These are phyloP conservation scores for Phaffomyces opuntiae DNA, from an alignment of 805 yeast genomes.

Conservation along the genomic window DNA sequence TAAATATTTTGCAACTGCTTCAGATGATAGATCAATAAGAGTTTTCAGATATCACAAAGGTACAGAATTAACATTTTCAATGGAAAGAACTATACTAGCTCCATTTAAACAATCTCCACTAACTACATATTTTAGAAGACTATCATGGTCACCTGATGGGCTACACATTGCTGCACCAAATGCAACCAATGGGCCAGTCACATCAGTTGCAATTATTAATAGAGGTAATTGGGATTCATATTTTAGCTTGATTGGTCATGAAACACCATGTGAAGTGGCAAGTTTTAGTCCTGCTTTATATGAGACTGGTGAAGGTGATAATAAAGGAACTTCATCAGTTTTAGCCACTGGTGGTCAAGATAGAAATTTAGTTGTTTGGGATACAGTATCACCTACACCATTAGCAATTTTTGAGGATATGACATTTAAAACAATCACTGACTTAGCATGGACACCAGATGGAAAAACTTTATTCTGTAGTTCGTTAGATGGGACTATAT, in stretches of 20 bases:
- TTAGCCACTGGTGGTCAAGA: slow-evolving; percentile 98
- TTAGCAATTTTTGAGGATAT: slow-evolving; percentile 74
- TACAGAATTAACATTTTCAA: slow-evolving; percentile 73
- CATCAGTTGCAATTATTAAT: slow-evolving; percentile 64
- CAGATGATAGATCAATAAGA: slow-evolving; percentile 89
- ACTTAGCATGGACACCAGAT: slow-evolving; percentile 80
- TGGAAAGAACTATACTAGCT: slow-evolving; percentile 74
- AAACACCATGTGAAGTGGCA: slow-evolving; percentile 79
- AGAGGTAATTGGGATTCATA: slow-evolving; percentile 79
- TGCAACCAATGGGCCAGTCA: slow-evolving; percentile 77
- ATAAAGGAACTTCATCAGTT: slow-evolving; percentile 48
- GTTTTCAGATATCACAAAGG: slow-evolving; percentile 79
- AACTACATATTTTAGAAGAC: slow-evolving; percentile 80
- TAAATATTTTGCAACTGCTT: slow-evolving; percentile 93
- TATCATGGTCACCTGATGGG: slow-evolving; percentile 91
- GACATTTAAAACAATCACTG: slow-evolving; percentile 74
- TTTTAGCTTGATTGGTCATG: slow-evolving; percentile 73
- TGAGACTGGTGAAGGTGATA: slow-evolving; percentile 22
- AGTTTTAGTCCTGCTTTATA: slow-evolving; percentile 67
- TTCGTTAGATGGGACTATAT: slow-evolving; percentile 79
- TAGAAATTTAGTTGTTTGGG: slow-evolving; percentile 82
- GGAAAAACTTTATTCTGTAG: slow-evolving; percentile 70
- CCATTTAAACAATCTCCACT: slow-evolving; percentile 89
- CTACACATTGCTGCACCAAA: slow-evolving; percentile 81
- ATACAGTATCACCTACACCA: slow-evolving; percentile 69